Base-by-base conservation (phyloP, 1,284 basidiomycete genomes). In the Ustilago loliicola region DNA sequence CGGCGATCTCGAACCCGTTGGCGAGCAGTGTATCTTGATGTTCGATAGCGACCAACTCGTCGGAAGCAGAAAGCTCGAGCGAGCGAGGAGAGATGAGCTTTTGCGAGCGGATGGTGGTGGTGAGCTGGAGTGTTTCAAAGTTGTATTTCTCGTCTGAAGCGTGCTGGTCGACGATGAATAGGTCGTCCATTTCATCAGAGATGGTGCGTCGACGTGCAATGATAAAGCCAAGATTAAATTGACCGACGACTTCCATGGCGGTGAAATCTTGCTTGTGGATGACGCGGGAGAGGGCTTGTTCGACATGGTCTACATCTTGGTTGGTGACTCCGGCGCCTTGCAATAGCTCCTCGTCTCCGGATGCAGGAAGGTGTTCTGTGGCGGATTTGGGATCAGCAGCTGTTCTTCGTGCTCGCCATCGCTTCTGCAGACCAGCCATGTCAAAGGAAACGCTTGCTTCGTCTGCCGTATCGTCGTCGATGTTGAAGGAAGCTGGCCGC, bases 181-280 rank as follows among this genome's bases (percentile, higher is more conserved):
- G 88, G 42, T 86, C 85, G 70, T 86, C 84, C 79, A 80, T 80
- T 30, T 75, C 72, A 47, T 75, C 56, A 0, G 61, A 15, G n/a
- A 1, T n/a, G 5, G 52, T 58, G 27, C 61, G 73, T 67, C 93
- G 89, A 2, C 95, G 90, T 1, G 91, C 91, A 68, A 99, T 91
- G 87, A 99, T 96, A 87, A 99, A 99, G 0, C 96, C 96, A 47
- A 93, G 90, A 82, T 99, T 99, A 87, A 98, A 99, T 87, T 99
- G 97, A 0, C 97, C 97, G 30, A 97, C 79, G 19, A 98, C 88
- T 0, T 92, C 88, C 96, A 99, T 99, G 11, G 68, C 80, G 5
- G 87, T 89, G 84, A 99, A 99, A 87, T 99, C 96, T 1, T 88
- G 85, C 87, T 99, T 98, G 63, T 91, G 90, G 48, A 99, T 95